These are phyloP conservation scores for Aspergillus arachidicola DNA, from an alignment of 2,329 filamentous ascomycete species.

Conservation along the genomic window DNA sequence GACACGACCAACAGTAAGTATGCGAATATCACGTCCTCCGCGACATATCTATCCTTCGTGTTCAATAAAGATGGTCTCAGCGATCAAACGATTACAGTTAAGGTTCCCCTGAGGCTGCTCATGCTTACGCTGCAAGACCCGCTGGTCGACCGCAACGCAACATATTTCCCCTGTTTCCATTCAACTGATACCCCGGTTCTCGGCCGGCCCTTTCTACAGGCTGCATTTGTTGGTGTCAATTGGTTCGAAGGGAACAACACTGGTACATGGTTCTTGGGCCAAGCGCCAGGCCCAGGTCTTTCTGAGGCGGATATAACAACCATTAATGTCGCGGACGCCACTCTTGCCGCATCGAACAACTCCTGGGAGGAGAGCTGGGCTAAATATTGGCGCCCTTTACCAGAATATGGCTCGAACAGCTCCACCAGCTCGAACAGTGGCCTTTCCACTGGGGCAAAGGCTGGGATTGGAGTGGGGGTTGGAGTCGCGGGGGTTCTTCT, in stretches of 20 bases:
- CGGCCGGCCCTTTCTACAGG: slow-evolving; percentile 29
- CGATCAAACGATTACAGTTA: slow-evolving; percentile 20
- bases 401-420: neutral
- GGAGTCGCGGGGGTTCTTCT: slow-evolving; percentile 5
- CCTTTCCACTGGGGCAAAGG: slow-evolving; percentile 11
- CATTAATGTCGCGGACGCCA: slow-evolving; percentile 4
- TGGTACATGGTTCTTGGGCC: slow-evolving; percentile 23
- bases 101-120: slow-evolving; percentile 24
- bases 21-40: slow-evolving; percentile 19
- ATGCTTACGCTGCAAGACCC: slow-evolving; percentile 26
- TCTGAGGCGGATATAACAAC: slow-evolving; percentile 2
- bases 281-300: slow-evolving; percentile 26
- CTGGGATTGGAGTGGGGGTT: slow-evolving; percentile 14
- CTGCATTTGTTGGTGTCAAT: slow-evolving; percentile 27
- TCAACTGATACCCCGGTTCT: slow-evolving; percentile 15
- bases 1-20: slow-evolving; percentile 33
- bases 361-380: slow-evolving; percentile 21
- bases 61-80: slow-evolving; percentile 20
- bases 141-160: slow-evolving; percentile 17
- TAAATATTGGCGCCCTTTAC: slow-evolving; percentile 16
- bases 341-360: neutral
- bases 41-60: slow-evolving; percentile 26
- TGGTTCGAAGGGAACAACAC: slow-evolving; percentile 18
- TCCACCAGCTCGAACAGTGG: neutral
- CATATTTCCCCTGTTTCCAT: slow-evolving; percentile 27